These are phyloP conservation scores for Tothia fuscella DNA, from an alignment of 2,329 filamentous ascomycete species.

Conservation along the genomic window DNA sequence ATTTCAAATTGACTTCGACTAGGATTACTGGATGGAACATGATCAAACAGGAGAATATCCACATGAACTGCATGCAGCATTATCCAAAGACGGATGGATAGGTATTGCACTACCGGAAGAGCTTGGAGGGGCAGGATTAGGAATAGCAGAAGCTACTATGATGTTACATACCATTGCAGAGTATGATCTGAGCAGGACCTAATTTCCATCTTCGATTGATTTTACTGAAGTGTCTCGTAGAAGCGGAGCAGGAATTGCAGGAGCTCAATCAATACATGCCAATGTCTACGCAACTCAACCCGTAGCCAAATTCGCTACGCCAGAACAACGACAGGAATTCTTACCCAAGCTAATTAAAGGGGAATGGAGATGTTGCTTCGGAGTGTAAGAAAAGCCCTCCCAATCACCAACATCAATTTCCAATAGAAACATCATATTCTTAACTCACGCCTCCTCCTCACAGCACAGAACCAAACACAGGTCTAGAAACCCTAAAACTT, in stretches of 20 bases:
- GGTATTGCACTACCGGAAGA: slow-evolving; percentile 67
- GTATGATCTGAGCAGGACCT: slow-evolving; percentile 23
- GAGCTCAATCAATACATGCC: slow-evolving; percentile 46
- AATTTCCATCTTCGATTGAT: background rate
- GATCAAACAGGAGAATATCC: slow-evolving; percentile 63
- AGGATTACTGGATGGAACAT: slow-evolving; percentile 61
- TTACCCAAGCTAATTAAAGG: slow-evolving; percentile 63
- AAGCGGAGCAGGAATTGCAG: slow-evolving; percentile 65
- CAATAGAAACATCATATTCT: background rate
- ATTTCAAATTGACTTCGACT: slow-evolving; percentile 7
- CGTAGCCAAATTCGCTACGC: slow-evolving; percentile 59
- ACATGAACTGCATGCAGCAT: slow-evolving; percentile 59
- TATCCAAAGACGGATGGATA: slow-evolving; percentile 68
- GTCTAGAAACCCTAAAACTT: slow-evolving; percentile 64
- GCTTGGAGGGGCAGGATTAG: slow-evolving; percentile 62
- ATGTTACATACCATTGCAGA: slow-evolving; percentile 78
- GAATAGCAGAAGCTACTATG: slow-evolving; percentile 71
- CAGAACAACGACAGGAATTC: slow-evolving; percentile 49
- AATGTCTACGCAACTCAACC: slow-evolving; percentile 66
- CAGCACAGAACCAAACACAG: slow-evolving; percentile 76
- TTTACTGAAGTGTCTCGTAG: slow-evolving; percentile 16
- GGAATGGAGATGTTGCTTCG: slow-evolving; percentile 63
- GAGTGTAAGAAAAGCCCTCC: slow-evolving; percentile 38
- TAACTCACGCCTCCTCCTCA: slow-evolving; percentile 15
- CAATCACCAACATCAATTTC: background rate